phyloP scores from a whole-genome alignment of 352 stramenopile genomes.

The Phytophthora ohioensis region DNA sequence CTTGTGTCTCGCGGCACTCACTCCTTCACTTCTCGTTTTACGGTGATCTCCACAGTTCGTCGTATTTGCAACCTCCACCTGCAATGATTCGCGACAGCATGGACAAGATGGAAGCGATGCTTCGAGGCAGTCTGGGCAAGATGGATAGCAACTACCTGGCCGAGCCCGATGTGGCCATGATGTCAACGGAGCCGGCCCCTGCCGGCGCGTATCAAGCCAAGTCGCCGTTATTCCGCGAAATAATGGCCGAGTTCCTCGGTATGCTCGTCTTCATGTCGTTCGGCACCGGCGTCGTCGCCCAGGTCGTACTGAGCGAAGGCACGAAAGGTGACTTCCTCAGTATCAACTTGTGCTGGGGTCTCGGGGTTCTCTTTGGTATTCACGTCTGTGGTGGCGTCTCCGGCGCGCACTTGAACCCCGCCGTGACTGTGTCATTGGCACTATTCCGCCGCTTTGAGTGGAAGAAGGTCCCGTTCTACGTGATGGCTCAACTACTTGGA shows the following conservation, averaged over 20 bases:
- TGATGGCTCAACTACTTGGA: slow-evolving; percentile 49
- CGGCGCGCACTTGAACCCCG: slow-evolving; percentile 65
- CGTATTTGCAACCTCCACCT: slow-evolving; percentile 6
- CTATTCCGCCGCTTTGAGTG: slow-evolving; percentile 56
- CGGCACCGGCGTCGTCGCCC: slow-evolving; percentile 62
- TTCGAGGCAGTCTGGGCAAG: slow-evolving; percentile 33
- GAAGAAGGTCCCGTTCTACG: slow-evolving; percentile 40
- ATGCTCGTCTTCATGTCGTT: slow-evolving; percentile 68
- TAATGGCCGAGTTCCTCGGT: slow-evolving; percentile 66
- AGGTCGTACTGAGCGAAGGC: slow-evolving; percentile 60
- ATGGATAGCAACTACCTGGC: slow-evolving; percentile 41
- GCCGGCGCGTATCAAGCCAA: slow-evolving; percentile 36
- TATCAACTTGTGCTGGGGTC: slow-evolving; percentile 67
- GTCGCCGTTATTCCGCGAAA: slow-evolving; percentile 61
- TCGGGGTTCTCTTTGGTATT: slow-evolving; percentile 69
- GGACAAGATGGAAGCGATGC: slow-evolving; percentile 30
- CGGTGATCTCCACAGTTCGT: slow-evolving; percentile 20
- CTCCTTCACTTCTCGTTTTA: slow-evolving; percentile 28
- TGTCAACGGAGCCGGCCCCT: slow-evolving; percentile 27
- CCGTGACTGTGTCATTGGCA: slow-evolving; percentile 60
- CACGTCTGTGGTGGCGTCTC: slow-evolving; percentile 55
- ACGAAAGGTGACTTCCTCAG: slow-evolving; percentile 64
- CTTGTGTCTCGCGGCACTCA: slow-evolving; percentile 1
- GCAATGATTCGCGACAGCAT: slow-evolving; percentile 31
- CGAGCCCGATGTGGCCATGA: slow-evolving; percentile 40